Conservation (phyloP, 345 rosid species). For the Lenwebbia sp. region DNA sequence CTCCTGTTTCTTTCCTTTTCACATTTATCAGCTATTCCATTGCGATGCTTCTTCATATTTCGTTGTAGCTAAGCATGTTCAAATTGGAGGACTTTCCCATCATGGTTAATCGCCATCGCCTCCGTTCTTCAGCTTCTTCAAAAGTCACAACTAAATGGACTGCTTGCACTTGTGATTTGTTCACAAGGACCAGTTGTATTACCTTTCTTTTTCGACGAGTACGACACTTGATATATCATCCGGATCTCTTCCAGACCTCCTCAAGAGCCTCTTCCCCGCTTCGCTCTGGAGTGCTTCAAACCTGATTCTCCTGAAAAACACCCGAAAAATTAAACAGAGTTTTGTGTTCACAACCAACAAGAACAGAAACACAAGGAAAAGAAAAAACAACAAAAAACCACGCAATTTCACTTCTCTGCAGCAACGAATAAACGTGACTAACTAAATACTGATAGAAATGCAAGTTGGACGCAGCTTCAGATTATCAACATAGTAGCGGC, state of each 20-base stretch:
- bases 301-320: constrained; percentile 50
- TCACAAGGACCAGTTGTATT: not conserved
- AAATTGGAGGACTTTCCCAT: too few relatives aligned
- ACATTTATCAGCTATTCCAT: not conserved
- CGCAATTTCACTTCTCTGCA: not conserved
- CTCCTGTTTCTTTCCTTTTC: not conserved
- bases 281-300: constrained; percentile 87
- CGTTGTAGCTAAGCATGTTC: not conserved
- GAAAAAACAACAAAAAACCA: not conserved
- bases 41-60: not conserved
- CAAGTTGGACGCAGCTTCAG: not conserved
- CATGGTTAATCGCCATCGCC: not conserved
- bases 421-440: not conserved
- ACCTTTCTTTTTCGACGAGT: constrained; percentile 79
- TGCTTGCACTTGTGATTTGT: not conserved
- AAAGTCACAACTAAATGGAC: not conserved
- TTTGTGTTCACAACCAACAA: not conserved
- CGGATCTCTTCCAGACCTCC: constrained; percentile 88
- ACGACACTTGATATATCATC: constrained; percentile 94
- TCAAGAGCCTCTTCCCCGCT: constrained; percentile 59
- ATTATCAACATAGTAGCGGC: not conserved
- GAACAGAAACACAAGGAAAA: not conserved
- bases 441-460: not conserved
- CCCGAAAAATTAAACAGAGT: not conserved
- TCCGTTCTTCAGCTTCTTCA: not conserved